These are phyloP conservation scores for Afroboletus lepidellus DNA, from an alignment of 1,284 basidiomycete genomes.

Conservation along the genomic window DNA sequence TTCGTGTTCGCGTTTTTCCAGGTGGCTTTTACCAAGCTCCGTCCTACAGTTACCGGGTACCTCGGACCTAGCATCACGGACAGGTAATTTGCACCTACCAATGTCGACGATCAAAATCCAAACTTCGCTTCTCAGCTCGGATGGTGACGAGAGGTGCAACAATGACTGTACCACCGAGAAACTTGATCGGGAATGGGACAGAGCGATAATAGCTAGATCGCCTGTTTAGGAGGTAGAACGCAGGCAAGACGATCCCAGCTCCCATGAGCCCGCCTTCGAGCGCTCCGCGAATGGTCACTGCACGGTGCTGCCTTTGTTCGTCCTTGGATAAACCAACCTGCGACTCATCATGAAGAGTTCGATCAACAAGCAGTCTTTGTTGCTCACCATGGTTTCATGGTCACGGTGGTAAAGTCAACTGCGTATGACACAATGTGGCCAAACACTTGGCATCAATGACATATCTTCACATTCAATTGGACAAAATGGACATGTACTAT, in stretches of 20 bases:
- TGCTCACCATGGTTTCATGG: slow-evolving; percentile 25
- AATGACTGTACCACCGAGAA: slow-evolving; percentile 67
- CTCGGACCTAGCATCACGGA: background rate
- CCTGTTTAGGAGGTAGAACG: slow-evolving; percentile 57
- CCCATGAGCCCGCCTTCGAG: slow-evolving; percentile 61
- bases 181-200: slow-evolving; percentile 74
- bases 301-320: slow-evolving; percentile 51
- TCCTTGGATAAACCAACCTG: slow-evolving; percentile 43
- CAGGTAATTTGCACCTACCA: slow-evolving; percentile 48
- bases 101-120: slow-evolving; percentile 67
- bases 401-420: slow-evolving; percentile 10
- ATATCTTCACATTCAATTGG: background rate
- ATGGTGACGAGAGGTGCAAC: slow-evolving; percentile 72
- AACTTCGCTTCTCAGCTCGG: slow-evolving; percentile 75
- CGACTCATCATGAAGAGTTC: background rate
- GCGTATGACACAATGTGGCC: slow-evolving; percentile 2
- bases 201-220: slow-evolving; percentile 62
- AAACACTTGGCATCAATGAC: background rate
- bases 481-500: slow-evolving; percentile 7
- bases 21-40: slow-evolving; percentile 55
- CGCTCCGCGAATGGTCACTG: slow-evolving; percentile 58
- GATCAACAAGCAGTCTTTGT: no score
- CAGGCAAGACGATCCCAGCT: slow-evolving; percentile 51
- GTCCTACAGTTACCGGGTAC: slow-evolving; percentile 41
- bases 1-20: slow-evolving; percentile 52